phyloP scores from a whole-genome alignment of 225 moss, liverwort and hornwort genomes.

The Marchantia paleacea region DNA sequence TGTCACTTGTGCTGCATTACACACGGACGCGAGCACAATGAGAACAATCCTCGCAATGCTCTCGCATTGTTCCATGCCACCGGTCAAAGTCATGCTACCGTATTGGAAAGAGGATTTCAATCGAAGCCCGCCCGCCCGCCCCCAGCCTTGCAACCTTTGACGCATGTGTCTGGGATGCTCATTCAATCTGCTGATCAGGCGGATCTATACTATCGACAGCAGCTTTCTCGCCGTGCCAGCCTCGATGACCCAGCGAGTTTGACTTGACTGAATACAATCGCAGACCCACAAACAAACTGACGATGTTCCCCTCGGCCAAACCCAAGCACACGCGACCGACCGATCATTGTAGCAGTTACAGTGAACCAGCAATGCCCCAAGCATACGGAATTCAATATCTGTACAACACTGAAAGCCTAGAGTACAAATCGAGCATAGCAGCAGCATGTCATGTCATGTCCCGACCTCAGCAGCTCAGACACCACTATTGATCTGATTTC shows the following conservation, averaged over 20 bases:
- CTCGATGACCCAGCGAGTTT: background rate
- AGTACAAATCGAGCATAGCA: too few relatives aligned
- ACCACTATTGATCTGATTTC: too few relatives aligned
- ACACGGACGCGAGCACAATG: background rate
- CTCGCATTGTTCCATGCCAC: background rate
- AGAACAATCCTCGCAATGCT: background rate
- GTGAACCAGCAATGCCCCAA: too few relatives aligned
- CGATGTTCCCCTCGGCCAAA: too few relatives aligned
- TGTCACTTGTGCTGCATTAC: conserved; percentile 27
- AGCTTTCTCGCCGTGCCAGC: background rate
- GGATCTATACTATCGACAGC: background rate
- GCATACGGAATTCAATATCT: too few relatives aligned
- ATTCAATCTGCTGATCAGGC: background rate
- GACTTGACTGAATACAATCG: background rate
- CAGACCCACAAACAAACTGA: background rate
- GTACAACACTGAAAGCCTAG: too few relatives aligned
- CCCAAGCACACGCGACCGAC: too few relatives aligned
- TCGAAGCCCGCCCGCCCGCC: background rate
- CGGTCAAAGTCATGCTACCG: background rate
- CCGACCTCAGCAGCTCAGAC: too few relatives aligned
- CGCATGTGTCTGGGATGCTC: background rate
- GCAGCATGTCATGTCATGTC: too few relatives aligned
- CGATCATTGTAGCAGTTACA: too few relatives aligned
- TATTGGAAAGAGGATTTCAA: background rate
- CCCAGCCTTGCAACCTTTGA: background rate